These are phyloP conservation scores for Talaromyces sp. DNA, from an alignment of 2,329 filamentous ascomycete genomes.

Conservation along the genomic window DNA sequence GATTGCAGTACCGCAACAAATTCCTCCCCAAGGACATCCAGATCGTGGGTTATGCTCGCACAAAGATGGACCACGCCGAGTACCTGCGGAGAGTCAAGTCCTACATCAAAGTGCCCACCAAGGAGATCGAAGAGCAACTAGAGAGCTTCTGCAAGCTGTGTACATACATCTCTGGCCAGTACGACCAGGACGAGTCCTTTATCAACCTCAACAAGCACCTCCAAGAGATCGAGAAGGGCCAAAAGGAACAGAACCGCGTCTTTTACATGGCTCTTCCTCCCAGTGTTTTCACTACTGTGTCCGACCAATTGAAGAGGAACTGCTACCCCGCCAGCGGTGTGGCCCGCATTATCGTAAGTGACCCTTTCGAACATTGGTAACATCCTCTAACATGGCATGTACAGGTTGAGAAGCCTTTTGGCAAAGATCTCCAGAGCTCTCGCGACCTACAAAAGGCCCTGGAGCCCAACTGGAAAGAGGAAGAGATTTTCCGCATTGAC, in stretches of 20 bases:
- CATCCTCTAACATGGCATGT: constrained; percentile 16
- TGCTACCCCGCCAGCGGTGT: constrained; percentile 91
- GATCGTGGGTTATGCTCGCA: constrained; percentile 97
- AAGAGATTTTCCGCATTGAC: constrained; percentile 98
- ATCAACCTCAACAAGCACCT: constrained; percentile 78
- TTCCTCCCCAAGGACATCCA: constrained; percentile 94
- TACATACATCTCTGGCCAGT: constrained; percentile 94
- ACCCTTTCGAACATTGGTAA: no score
- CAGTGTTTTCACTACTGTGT: constrained; percentile 96
- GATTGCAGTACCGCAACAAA: constrained; percentile 87
- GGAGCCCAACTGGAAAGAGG: constrained; percentile 96
- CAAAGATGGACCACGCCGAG: constrained; percentile 98
- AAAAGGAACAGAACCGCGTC: constrained; percentile 79
- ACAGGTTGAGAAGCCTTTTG: constrained; percentile 97
- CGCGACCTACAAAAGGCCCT: constrained; percentile 91
- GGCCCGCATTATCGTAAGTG: constrained; percentile 82
- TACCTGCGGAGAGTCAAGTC: constrained; percentile 92
- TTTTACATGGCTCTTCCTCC: constrained; percentile 99
- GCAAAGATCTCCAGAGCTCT: constrained; percentile 92
- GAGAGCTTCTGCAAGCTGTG: constrained; percentile 83
- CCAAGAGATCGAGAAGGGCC: constrained; percentile 74
- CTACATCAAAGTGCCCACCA: constrained; percentile 98
- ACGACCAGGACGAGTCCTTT: constrained; percentile 96
- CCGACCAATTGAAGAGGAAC: constrained; percentile 93
- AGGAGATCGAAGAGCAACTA: constrained; percentile 93